Percentiles rank a stretch among this genome's conserved stretches.
These are phyloP conservation scores for Malassezia psittaci DNA, from an alignment of 1,284 basidiomycete genomes.

Conservation along the genomic window DNA sequence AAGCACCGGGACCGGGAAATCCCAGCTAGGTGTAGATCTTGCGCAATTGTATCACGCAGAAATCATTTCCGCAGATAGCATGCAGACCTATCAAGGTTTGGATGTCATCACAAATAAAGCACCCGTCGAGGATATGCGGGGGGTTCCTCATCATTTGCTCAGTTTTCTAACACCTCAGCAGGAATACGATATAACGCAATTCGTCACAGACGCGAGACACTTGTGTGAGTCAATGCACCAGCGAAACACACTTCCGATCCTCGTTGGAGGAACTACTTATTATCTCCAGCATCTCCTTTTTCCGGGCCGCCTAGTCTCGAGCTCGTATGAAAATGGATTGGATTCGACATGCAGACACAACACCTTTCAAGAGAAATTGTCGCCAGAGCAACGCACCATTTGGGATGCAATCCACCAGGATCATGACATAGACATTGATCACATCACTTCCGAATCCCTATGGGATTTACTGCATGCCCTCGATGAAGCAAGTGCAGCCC, in stretches of 20 bases:
- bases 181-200: constrained; percentile 59
- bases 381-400: not conserved
- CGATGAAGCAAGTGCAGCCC: constrained; percentile 64
- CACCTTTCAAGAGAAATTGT: not conserved
- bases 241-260: constrained; percentile 63
- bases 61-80: constrained; percentile 89
- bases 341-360: too few species aligned
- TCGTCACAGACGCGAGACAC: constrained; percentile 43
- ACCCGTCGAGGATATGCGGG: constrained; percentile 63
- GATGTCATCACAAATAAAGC: constrained; percentile 95
- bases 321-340: not conserved
- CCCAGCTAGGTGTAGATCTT: constrained; percentile 78
- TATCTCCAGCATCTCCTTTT: constrained; percentile 80
- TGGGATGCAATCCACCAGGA: constrained; percentile 6
- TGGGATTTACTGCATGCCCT: constrained; percentile 61
- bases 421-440: not conserved
- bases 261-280: constrained; percentile 91
- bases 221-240: constrained; percentile 56
- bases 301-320: constrained; percentile 46
- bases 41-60: constrained; percentile 52
- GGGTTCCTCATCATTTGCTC: constrained; percentile 79
- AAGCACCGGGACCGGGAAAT: constrained; percentile 94
- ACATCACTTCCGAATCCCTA: constrained; percentile 50
- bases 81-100: constrained; percentile 93
- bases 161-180: constrained; percentile 72